A percentile compares a stretch with the other conserved stretches of the same genome.
phyloP scores from a whole-genome alignment of 2,329 filamentous ascomycete species.

The Colletotrichum karsti region DNA sequence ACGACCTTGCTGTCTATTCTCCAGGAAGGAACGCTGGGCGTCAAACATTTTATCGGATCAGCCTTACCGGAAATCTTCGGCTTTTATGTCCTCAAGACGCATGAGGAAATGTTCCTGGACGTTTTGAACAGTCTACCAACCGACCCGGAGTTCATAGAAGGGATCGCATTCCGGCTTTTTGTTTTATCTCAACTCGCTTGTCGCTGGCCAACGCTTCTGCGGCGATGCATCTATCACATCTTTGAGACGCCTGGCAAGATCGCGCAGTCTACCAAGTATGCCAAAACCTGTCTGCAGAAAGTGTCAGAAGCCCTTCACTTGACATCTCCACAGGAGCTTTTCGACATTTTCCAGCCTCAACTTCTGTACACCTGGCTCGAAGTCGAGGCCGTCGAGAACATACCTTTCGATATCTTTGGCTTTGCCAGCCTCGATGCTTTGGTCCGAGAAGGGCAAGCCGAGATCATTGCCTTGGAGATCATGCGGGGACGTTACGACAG shows the following conservation, averaged over 20 bases:
- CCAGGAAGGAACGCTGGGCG: conserved; percentile 68
- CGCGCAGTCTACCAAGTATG: conserved; percentile 71
- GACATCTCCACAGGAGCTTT: conserved; percentile 73
- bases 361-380: conserved; percentile 92
- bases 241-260: conserved; percentile 89
- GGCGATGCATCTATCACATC: conserved; percentile 90
- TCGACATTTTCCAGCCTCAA: conserved; percentile 86
- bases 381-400: conserved; percentile 68
- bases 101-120: conserved; percentile 86
- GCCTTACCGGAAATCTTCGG: conserved; percentile 79
- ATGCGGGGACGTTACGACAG: conserved; percentile 80
- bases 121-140: conserved; percentile 81
- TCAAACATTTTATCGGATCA: conserved; percentile 80
- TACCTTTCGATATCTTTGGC: conserved; percentile 88
- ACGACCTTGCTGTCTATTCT: conserved; percentile 81
- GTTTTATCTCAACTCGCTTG: conserved; percentile 81
- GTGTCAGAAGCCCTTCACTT: conserved; percentile 75
- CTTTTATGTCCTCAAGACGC: conserved; percentile 81
- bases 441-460: conserved; percentile 75
- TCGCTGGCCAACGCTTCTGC: conserved; percentile 84
- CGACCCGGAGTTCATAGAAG: conserved; percentile 77
- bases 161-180: conserved; percentile 84
- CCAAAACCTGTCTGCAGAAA: conserved; percentile 72
- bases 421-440: conserved; percentile 76
- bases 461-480: conserved; percentile 81